These are phyloP conservation scores for Sporothrix variecibatus DNA, from an alignment of 2,329 filamentous ascomycete genomes.

Conservation along the genomic window DNA sequence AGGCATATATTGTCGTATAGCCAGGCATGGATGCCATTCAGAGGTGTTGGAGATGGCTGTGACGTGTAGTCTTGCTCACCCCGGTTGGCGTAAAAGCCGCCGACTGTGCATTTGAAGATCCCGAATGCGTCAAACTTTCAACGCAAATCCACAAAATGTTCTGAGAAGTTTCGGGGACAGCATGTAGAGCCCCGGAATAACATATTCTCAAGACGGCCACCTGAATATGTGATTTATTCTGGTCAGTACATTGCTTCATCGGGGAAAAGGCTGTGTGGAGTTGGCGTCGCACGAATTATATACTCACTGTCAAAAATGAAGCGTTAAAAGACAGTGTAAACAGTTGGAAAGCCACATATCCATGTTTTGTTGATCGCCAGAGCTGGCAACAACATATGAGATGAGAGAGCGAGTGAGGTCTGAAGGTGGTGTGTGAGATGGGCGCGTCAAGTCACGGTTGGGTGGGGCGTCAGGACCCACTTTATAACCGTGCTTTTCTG, in stretches of 20 bases:
- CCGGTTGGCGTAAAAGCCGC: background rate
- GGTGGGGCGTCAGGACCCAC: background rate
- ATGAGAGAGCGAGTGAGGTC: background rate
- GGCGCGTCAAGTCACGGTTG: conserved; percentile 4
- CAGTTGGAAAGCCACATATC: too few relatives aligned
- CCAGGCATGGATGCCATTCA: background rate
- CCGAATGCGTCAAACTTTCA: background rate
- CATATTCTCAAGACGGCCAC: background rate
- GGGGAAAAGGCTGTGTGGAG: background rate
- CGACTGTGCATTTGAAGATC: background rate
- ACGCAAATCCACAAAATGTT: background rate
- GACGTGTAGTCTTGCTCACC: background rate
- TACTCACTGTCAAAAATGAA: too few relatives aligned
- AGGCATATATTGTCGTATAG: background rate
- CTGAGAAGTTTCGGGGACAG: background rate
- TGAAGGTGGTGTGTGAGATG: background rate
- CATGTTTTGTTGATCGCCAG: background rate
- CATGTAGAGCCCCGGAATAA: background rate
- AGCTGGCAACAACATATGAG: background rate
- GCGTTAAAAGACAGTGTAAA: too few relatives aligned
- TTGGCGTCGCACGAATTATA: too few relatives aligned
- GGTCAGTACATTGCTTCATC: background rate
- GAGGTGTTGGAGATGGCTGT: background rate
- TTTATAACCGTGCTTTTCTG: background rate
- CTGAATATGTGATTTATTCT: background rate